These are phyloP conservation scores for Peniophora sp. DNA, from an alignment of 1,284 basidiomycete genomes.

Conservation along the genomic window DNA sequence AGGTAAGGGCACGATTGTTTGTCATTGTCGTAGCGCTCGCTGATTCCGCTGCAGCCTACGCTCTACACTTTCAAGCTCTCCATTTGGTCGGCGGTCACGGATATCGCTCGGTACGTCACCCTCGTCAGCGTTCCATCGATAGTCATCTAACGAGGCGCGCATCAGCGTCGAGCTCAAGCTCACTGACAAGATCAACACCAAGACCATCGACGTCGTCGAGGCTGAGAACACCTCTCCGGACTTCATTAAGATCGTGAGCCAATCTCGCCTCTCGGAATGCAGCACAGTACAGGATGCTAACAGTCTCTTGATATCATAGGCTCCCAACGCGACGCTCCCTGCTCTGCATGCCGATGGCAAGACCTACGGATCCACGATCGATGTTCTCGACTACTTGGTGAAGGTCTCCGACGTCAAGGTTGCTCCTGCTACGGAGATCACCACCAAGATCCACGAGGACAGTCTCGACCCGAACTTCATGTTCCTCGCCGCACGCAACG, in stretches of 20 bases:
- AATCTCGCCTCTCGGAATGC: too few relatives aligned
- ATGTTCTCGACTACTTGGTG: slow-evolving; percentile 42
- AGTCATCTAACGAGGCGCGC: neutral
- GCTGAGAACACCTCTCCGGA: slow-evolving; percentile 57
- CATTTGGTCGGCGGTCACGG: slow-evolving; percentile 41
- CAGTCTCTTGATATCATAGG: too few relatives aligned
- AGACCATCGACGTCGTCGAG: slow-evolving; percentile 34
- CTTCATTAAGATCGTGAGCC: slow-evolving; percentile 41
- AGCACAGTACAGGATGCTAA: neutral
- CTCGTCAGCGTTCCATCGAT: neutral
- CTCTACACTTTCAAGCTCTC: slow-evolving; percentile 37
- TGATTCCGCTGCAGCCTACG: neutral
- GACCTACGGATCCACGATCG: slow-evolving; percentile 37
- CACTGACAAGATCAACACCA: slow-evolving; percentile 23
- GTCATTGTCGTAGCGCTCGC: too few relatives aligned
- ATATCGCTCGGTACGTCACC: slow-evolving; percentile 37
- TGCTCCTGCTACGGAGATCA: slow-evolving; percentile 26
- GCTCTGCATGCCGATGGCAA: slow-evolving; percentile 38
- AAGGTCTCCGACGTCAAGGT: slow-evolving; percentile 33
- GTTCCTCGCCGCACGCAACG: slow-evolving; percentile 38
- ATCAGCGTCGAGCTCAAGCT: slow-evolving; percentile 30
- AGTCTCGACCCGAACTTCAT: slow-evolving; percentile 53
- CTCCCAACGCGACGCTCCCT: slow-evolving; percentile 47
- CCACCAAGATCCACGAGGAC: slow-evolving; percentile 42
- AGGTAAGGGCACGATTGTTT: too few relatives aligned